phyloP scores from a whole-genome alignment of 2,329 filamentous ascomycete species.

The Colletotrichum sp. region DNA sequence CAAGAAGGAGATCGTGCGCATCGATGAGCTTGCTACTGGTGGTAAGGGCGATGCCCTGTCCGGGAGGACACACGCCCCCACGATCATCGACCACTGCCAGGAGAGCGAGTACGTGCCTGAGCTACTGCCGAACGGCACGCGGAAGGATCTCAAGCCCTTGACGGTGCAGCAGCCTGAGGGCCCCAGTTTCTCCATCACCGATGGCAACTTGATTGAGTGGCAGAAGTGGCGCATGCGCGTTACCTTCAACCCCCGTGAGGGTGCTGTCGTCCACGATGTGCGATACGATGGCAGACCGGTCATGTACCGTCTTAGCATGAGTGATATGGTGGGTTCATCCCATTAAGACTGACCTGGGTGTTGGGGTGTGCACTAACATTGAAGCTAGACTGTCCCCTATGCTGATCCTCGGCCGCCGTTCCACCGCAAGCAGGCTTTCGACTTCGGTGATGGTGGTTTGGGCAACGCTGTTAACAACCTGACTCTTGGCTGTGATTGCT shows the following conservation, averaged over 20 bases:
- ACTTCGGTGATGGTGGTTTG: constrained; percentile 72
- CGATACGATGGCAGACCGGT: constrained; percentile 61
- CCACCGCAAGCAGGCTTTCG: constrained; percentile 66
- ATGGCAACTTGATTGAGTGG: constrained; percentile 43
- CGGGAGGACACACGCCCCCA: constrained; percentile 21
- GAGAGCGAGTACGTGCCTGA: constrained; percentile 45
- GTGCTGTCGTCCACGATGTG: constrained; percentile 63
- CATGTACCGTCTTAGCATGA: constrained; percentile 61
- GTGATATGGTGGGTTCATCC: constrained; percentile 51
- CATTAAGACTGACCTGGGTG: not conserved
- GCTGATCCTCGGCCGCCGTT: constrained; percentile 20
- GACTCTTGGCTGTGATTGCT: constrained; percentile 71
- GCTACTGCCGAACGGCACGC: constrained; percentile 41
- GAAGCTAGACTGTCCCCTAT: constrained; percentile 6
- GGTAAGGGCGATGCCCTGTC: constrained; percentile 27
- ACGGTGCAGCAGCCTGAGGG: constrained; percentile 67
- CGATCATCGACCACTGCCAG: constrained; percentile 33
- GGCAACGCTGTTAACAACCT: constrained; percentile 72
- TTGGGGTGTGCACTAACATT: not conserved
- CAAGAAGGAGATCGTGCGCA: constrained; percentile 34
- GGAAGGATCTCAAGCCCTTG: constrained; percentile 63
- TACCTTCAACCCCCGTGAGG: constrained; percentile 63
- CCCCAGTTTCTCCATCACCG: constrained; percentile 58
- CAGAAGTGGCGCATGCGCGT: constrained; percentile 66
- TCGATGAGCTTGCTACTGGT: constrained; percentile 39